Percentiles rank a stretch among this genome's conserved stretches.
These are phyloP conservation scores for Talaromyces pinophilus DNA, from an alignment of 2,329 filamentous ascomycete species.

Conservation along the genomic window DNA sequence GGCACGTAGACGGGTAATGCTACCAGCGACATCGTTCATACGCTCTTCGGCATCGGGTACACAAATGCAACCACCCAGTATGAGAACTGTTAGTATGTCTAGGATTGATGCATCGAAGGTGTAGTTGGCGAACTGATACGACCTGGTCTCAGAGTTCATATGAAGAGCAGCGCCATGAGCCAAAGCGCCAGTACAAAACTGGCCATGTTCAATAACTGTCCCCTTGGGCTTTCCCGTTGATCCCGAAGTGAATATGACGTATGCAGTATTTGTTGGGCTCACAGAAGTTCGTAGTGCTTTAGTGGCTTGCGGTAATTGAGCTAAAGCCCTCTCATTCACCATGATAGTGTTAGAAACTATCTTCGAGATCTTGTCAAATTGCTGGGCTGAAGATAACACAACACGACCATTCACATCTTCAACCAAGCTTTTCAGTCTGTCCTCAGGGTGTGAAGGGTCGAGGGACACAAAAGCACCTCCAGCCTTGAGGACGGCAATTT, in stretches of 20 bases:
- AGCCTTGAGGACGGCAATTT: slow-evolving; percentile 45
- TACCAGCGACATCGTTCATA: slow-evolving; percentile 53
- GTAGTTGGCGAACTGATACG: slow-evolving; percentile 61
- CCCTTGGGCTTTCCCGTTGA: slow-evolving; percentile 61
- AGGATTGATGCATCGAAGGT: slow-evolving; percentile 57
- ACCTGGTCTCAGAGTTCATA: slow-evolving; percentile 56
- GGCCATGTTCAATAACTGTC: slow-evolving; percentile 62
- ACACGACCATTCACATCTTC: slow-evolving; percentile 38
- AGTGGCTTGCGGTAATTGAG: slow-evolving; percentile 27
- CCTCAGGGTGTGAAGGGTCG: slow-evolving; percentile 44
- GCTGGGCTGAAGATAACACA: slow-evolving; percentile 37
- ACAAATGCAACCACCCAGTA: slow-evolving; percentile 61
- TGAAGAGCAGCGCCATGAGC: slow-evolving; percentile 55
- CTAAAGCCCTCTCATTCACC: slow-evolving; percentile 33
- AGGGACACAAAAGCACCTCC: slow-evolving; percentile 47
- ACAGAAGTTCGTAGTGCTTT: slow-evolving; percentile 23
- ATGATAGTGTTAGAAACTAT: slow-evolving; percentile 33
- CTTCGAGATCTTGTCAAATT: slow-evolving; percentile 33
- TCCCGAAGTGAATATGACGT: slow-evolving; percentile 62
- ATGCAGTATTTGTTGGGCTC: slow-evolving; percentile 48
- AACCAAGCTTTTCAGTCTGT: slow-evolving; percentile 39
- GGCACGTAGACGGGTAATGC: slow-evolving; percentile 38
- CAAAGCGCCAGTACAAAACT: slow-evolving; percentile 57
- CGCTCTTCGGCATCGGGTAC: slow-evolving; percentile 56
- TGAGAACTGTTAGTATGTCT: slow-evolving; percentile 58